A percentile compares a stretch with the other conserved stretches of the same genome.
phyloP scores from a whole-genome alignment of 2,329 filamentous ascomycete genomes.

The Dactylonectria estremocensis region DNA sequence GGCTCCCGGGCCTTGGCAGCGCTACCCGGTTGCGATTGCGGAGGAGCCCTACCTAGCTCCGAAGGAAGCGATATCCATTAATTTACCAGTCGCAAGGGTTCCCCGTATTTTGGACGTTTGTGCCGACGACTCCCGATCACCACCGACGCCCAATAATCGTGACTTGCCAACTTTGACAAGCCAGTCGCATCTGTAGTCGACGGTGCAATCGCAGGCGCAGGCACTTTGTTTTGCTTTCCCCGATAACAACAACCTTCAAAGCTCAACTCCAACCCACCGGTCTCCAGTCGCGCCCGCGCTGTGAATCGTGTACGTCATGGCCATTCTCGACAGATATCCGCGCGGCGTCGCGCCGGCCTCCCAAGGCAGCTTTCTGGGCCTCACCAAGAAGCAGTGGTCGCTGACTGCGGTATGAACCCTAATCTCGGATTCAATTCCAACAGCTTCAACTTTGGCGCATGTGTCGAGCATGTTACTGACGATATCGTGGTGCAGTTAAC shows the following conservation, averaged over 20 bases:
- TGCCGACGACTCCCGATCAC: conserved; percentile 6
- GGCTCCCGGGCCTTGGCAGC: conserved; percentile 47
- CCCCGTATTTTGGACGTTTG: conserved; percentile 5
- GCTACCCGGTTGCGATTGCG: conserved; percentile 40
- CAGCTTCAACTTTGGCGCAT: neutral
- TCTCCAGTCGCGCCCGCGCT: conserved; percentile 5
- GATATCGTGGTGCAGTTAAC: conserved; percentile 71
- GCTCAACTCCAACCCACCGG: conserved; percentile 10
- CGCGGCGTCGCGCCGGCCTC: conserved; percentile 20
- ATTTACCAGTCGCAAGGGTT: conserved; percentile 12
- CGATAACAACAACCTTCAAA: neutral
- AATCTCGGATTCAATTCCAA: neutral
- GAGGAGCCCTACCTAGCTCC: conserved; percentile 31
- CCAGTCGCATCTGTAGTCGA: conserved; percentile 37
- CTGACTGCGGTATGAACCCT: conserved; percentile 38
- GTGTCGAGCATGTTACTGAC: conserved; percentile 29
- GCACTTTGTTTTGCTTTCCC: conserved; percentile 19
- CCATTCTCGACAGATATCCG: conserved; percentile 39
- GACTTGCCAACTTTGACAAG: conserved; percentile 1
- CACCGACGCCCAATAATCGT: neutral
- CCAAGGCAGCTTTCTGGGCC: conserved; percentile 41
- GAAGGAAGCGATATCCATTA: conserved; percentile 8
- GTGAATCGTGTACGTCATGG: conserved; percentile 38
- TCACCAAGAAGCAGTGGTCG: conserved; percentile 48
- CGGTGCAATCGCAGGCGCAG: conserved; percentile 39